These are phyloP conservation scores for Daedaleopsis sinensis DNA, from an alignment of 768 basidiomycete genomes.

Conservation along the genomic window DNA sequence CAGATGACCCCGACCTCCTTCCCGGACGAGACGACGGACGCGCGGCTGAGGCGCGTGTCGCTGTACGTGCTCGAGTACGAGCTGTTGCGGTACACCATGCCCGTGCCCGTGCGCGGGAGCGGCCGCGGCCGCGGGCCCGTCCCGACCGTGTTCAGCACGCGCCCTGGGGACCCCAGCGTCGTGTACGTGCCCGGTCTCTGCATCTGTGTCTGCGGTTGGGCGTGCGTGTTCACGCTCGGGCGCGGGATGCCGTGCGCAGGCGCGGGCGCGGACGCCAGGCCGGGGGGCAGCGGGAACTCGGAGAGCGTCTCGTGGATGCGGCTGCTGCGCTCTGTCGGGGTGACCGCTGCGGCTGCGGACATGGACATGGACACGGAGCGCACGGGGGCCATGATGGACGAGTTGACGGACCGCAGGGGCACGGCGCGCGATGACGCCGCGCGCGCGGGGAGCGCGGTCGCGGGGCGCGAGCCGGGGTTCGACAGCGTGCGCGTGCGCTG, in stretches of 20 bases:
- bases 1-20: neutral
- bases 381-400: conserved; percentile 13
- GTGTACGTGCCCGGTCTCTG: neutral
- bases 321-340: neutral
- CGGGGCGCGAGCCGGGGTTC: conserved; percentile 12
- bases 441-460: neutral
- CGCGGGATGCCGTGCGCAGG: neutral
- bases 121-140: conserved; percentile 37
- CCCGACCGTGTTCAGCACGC: conserved; percentile 19
- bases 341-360: neutral
- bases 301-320: conserved; percentile 6
- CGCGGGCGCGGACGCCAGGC: neutral
- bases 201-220: too few relatives aligned
- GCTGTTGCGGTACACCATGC: conserved; percentile 58
- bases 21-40: conserved; percentile 16
- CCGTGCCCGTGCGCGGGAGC: conserved; percentile 62
- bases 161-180: conserved; percentile 7
- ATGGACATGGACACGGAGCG: conserved; percentile 15
- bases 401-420: conserved; percentile 11
- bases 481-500: conserved; percentile 19
- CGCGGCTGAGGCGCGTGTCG: conserved; percentile 14
- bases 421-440: conserved; percentile 2
- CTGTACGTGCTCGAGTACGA: conserved; percentile 24
- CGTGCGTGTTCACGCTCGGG: conserved; percentile 9
- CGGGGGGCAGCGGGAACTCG: conserved; percentile 14